Conservation (phyloP, 345 rosid species). For the Acer campestre region DNA sequence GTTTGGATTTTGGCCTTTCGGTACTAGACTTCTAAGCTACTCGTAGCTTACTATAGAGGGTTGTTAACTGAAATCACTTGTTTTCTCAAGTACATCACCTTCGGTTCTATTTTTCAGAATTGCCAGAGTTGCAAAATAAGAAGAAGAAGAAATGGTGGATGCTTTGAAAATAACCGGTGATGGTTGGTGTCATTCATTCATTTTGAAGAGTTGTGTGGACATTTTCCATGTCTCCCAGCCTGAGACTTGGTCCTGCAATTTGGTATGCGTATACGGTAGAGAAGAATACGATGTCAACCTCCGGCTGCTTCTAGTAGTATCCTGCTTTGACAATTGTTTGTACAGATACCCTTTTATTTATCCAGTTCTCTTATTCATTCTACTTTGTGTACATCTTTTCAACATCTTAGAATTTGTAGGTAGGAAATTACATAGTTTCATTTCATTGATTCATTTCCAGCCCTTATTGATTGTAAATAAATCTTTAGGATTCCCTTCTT, state of each 20-base stretch:
- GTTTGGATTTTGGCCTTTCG: neutral
- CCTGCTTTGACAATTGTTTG: neutral
- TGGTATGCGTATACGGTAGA: neutral
- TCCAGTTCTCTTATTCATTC: neutral
- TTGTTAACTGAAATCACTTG: neutral
- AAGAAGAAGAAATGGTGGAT: constrained; percentile 57
- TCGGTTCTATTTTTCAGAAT: constrained; percentile 30
- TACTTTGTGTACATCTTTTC: neutral
- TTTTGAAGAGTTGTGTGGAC: neutral
- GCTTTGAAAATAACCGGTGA: constrained; percentile 16
- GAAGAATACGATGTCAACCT: neutral
- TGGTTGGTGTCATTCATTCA: neutral
- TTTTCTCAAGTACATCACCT: neutral
- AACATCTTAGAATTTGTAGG: neutral
- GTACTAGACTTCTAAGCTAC: too few relatives aligned
- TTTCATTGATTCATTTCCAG: constrained; percentile 13
- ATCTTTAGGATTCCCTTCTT: neutral
- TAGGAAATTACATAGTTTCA: neutral
- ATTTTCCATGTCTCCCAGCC: neutral
- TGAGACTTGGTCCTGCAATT: neutral
- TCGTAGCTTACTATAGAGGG: neutral
- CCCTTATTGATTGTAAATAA: neutral
- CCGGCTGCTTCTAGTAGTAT: neutral
- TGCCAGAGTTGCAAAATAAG: constrained; percentile 31
- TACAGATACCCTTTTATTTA: neutral